Percentiles rank a stretch among this genome's conserved stretches.
Evolutionary conservation across 2,329 filamentous ascomycete genomes (phyloP).

Genomic region (Fusarium abutilonis): DNA sequence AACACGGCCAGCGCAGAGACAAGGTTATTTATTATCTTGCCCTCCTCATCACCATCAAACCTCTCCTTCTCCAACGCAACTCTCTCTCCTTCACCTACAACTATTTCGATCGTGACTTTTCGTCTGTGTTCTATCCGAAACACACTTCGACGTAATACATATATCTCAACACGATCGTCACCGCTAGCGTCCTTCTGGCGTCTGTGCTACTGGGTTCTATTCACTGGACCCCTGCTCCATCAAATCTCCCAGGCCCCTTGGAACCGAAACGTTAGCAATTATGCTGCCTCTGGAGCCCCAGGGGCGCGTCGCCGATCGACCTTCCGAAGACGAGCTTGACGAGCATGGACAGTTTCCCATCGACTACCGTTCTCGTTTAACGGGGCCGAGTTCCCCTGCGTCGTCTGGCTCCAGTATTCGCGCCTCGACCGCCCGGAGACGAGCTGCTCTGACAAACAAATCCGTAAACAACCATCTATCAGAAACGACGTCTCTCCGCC

Average conservation of each 20-base stretch:
- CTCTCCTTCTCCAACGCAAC: constrained; percentile 11
- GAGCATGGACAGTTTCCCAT: constrained; percentile 36
- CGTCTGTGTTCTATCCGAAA: constrained; percentile 2
- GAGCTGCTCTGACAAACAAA: constrained; percentile 32
- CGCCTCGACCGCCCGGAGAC: constrained; percentile 29
- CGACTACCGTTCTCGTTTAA: constrained; percentile 41
- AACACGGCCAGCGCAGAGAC: constrained; percentile 37
- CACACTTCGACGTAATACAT: constrained; percentile 13
- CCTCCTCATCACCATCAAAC: constrained; percentile 14
- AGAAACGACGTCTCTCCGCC: constrained; percentile 34
- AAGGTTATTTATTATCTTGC: constrained; percentile 16
- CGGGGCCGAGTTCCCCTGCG: constrained; percentile 31
- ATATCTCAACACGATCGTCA: constrained; percentile 21
- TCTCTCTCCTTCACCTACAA: neutral
- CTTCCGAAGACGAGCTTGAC: constrained; percentile 23
- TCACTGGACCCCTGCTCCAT: constrained; percentile 36
- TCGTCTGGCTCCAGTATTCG: constrained; percentile 37
- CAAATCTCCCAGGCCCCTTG: constrained; percentile 41
- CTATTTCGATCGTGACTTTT: neutral
- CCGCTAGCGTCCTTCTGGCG: constrained; percentile 28
- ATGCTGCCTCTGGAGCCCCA: constrained; percentile 45
- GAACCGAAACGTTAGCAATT: constrained; percentile 44
- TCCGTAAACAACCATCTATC: constrained; percentile 33
- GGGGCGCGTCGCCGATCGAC: constrained; percentile 37
- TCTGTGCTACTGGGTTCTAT: constrained; percentile 31